These are phyloP conservation scores for Cydonia oblonga DNA, from an alignment of 331 rosid genomes.

Conservation along the genomic window DNA sequence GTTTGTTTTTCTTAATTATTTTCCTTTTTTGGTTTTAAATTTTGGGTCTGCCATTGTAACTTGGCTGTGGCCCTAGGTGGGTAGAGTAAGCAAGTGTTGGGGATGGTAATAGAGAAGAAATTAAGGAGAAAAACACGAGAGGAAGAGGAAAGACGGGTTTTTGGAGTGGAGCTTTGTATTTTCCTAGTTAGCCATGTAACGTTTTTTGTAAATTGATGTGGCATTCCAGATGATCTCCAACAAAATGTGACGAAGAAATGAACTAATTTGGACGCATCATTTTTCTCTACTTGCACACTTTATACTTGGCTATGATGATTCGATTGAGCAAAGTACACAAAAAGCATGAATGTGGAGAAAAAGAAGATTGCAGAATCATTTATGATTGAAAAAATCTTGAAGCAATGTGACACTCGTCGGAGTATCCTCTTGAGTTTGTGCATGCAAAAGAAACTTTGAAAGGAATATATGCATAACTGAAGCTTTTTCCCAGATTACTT, in stretches of 20 bases:
- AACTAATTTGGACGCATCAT: background rate
- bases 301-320: too few species aligned
- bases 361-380: background rate
- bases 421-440: constrained; percentile 11
- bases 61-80: background rate
- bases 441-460: background rate
- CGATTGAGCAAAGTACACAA: too few species aligned
- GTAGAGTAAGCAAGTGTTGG: background rate
- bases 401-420: background rate
- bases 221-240: constrained; percentile 20
- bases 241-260: too few species aligned
- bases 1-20: too few species aligned
- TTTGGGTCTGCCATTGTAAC: background rate
- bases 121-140: background rate
- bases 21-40: background rate
- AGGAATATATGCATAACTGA: background rate
- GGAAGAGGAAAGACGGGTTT: background rate
- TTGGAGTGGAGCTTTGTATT: background rate
- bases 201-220: constrained; percentile 37
- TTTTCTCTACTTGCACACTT: background rate
- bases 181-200: background rate
- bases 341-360: too few species aligned
- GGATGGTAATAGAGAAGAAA: background rate
- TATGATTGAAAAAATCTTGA: background rate
- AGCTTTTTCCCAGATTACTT: constrained; percentile 7